Conservation (phyloP, 345 rosid genomes). For the Carallia brachiata region DNA sequence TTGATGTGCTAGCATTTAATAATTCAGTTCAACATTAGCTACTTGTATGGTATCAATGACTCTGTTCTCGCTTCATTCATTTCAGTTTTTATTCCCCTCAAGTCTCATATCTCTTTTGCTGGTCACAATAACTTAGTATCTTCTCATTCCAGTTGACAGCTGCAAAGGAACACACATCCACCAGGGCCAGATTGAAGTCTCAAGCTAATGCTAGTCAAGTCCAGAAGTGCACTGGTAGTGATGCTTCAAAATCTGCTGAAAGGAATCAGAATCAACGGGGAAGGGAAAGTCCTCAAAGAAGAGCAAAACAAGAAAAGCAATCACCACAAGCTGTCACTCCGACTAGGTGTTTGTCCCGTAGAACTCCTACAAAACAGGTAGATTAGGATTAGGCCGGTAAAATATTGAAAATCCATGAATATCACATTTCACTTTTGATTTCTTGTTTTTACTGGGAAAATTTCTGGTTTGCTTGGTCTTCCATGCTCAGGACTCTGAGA, state of each 20-base stretch:
- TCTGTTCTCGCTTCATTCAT: background rate
- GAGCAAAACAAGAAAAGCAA: constrained; percentile 36
- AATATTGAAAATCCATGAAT: background rate
- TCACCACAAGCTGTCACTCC: constrained; percentile 24
- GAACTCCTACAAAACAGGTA: constrained; percentile 39
- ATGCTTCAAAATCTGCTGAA: constrained; percentile 24
- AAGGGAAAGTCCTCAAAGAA: constrained; percentile 21
- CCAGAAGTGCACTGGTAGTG: constrained; percentile 17
- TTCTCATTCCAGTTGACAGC: constrained; percentile 25
- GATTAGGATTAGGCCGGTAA: background rate
- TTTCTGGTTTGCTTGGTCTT: constrained; percentile 12
- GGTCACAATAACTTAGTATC: background rate
- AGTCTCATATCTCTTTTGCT: background rate
- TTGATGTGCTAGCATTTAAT: background rate
- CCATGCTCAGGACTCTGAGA: constrained; percentile 41
- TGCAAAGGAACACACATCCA: constrained; percentile 21
- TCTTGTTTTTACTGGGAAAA: background rate
- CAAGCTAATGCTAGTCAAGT: constrained; percentile 17
- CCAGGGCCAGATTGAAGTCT: constrained; percentile 30
- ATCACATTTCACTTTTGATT: background rate
- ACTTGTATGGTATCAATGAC: background rate
- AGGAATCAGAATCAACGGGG: constrained; percentile 27
- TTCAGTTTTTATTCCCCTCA: too few relatives aligned
- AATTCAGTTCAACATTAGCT: constrained; percentile 4
- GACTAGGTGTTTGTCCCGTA: constrained; percentile 17